Conservation (phyloP, 768 basidiomycete genomes). For the Tephrocybe sp. region DNA sequence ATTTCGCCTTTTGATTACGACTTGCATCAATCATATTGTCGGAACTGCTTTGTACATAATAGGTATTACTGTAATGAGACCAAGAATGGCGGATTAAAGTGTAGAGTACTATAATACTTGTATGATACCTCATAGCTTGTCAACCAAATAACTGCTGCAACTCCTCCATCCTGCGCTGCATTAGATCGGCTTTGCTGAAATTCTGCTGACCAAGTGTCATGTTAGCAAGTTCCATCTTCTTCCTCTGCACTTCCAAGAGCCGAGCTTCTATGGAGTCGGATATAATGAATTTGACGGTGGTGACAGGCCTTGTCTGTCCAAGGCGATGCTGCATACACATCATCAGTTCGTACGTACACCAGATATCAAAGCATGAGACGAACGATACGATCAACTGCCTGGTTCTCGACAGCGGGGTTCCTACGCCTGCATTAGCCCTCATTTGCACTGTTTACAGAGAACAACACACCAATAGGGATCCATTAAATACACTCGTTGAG, state of each 20-base stretch:
- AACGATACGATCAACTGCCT: slow-evolving; percentile 96
- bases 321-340: slow-evolving; percentile 77
- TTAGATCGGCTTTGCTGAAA: slow-evolving; percentile 84
- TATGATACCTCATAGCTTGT: slow-evolving; percentile 23
- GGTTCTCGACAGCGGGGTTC: slow-evolving; percentile 97
- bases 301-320: slow-evolving; percentile 90
- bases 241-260: slow-evolving; percentile 89
- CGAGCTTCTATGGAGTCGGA: slow-evolving; percentile 92
- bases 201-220: slow-evolving; percentile 85
- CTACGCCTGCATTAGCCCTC: slow-evolving; percentile 35
- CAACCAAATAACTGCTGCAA: slow-evolving; percentile 72
- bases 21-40: background rate
- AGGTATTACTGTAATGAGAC: slow-evolving; percentile 17
- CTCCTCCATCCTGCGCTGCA: slow-evolving; percentile 87
- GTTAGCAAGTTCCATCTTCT: slow-evolving; percentile 93
- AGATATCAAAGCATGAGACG: slow-evolving; percentile 28
- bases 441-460: background rate
- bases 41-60: slow-evolving; percentile 5
- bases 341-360: background rate
- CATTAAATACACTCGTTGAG: slow-evolving; percentile 92
- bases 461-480: slow-evolving; percentile 86
- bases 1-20: slow-evolving; percentile 66
- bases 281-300: slow-evolving; percentile 91
- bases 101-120: slow-evolving; percentile 26
- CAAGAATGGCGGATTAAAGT: slow-evolving; percentile 22